phyloP scores from a whole-genome alignment of 1,284 basidiomycete genomes.

The Takashimella koratensis region DNA sequence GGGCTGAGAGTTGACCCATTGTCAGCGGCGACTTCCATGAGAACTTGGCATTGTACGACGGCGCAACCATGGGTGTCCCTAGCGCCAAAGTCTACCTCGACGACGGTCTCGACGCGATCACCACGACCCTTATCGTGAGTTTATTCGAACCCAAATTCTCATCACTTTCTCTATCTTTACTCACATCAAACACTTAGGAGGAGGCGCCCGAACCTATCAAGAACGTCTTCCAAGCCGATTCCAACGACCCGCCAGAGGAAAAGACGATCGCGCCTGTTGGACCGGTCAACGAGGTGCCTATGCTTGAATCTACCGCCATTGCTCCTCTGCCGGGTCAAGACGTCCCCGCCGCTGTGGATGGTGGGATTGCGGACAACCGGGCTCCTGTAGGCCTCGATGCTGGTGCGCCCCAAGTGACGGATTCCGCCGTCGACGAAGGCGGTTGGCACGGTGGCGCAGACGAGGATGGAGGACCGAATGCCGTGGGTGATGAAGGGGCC shows the following conservation, averaged over 20 bases:
- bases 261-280: constrained; percentile 42
- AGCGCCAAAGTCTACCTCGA: constrained; percentile 25
- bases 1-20: no score
- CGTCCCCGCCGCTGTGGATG: constrained; percentile 4
- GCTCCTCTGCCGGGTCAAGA: constrained; percentile 7
- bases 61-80: constrained; percentile 10
- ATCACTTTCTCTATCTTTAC: no score
- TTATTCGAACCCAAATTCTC: no score
- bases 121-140: constrained; percentile 30
- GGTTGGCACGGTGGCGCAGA: constrained; percentile 50
- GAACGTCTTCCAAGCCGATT: constrained; percentile 44
- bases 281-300: constrained; percentile 38
- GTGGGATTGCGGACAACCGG: constrained; percentile 37
- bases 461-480: constrained; percentile 23
- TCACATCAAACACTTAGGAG: constrained; percentile 18
- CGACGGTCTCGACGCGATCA: constrained; percentile 17
- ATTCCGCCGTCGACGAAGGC: constrained; percentile 35
- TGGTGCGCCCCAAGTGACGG: constrained; percentile 43
- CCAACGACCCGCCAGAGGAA: constrained; percentile 38
- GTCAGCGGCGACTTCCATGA: constrained; percentile 45
- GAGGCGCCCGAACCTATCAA: constrained; percentile 46
- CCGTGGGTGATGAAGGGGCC: constrained; percentile 7
- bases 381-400: constrained; percentile 48
- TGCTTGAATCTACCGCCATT: constrained; percentile 35
- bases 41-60: constrained; percentile 31